A percentile compares a stretch with the other conserved stretches of the same genome.
Conservation (phyloP, 139 green algal genomes). For the Mesostigma viride region DNA sequence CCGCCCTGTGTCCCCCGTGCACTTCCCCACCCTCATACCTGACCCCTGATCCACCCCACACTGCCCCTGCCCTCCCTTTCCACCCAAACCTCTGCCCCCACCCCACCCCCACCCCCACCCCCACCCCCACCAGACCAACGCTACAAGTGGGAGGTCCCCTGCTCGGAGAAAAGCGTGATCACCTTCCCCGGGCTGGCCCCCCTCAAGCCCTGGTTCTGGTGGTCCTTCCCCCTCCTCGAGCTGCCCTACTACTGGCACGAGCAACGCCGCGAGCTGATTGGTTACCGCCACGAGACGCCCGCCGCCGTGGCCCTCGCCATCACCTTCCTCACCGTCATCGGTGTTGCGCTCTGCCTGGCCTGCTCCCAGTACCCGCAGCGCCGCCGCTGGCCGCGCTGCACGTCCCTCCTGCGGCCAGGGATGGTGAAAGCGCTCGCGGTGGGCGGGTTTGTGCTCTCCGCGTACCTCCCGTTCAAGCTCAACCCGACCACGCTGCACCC, state of each 20-base stretch:
- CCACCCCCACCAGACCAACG: conserved; percentile 10
- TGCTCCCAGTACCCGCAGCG: neutral
- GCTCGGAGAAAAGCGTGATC: conserved; percentile 18
- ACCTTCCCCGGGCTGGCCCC: conserved; percentile 17
- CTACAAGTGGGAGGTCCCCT: conserved; percentile 22
- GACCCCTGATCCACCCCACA: too few relatives aligned
- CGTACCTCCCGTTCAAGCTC: neutral
- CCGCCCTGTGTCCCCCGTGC: too few relatives aligned
- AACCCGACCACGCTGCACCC: neutral
- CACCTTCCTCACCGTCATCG: neutral
- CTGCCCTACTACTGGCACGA: conserved; percentile 12
- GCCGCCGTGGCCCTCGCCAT: neutral
- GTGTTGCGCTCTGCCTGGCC: neutral
- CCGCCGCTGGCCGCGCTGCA: too few relatives aligned
- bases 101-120: too few relatives aligned
- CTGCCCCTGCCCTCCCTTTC: too few relatives aligned
- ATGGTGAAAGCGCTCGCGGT: neutral
- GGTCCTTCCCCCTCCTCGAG: conserved; percentile 23
- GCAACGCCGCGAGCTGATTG: neutral
- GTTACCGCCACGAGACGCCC: neutral
- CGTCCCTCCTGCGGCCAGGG: neutral
- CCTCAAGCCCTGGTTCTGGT: conserved; percentile 35
- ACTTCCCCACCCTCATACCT: too few relatives aligned
- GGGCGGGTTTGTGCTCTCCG: neutral
- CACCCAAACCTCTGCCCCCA: too few relatives aligned